A percentile compares a stretch with the other conserved stretches of the same genome.
phyloP scores from a whole-genome alignment of 2,329 filamentous ascomycete species.

The Colletotrichum tropicicola region DNA sequence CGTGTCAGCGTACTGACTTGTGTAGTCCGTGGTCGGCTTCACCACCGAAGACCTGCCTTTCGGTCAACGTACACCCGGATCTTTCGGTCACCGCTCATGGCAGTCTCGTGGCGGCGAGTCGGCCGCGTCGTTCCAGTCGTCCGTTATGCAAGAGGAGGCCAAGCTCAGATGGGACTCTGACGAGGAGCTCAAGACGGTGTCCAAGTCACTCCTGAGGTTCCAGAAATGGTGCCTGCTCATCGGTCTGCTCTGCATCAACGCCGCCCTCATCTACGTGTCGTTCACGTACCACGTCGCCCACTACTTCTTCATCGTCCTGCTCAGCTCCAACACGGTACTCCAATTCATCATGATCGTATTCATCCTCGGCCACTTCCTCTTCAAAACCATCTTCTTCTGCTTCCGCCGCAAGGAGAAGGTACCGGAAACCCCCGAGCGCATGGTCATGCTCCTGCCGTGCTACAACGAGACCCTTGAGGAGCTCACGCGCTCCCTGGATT shows the following conservation, averaged over 20 bases:
- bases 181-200: conserved; percentile 47
- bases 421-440: conserved; percentile 46
- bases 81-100: conserved; percentile 40
- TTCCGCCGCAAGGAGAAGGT: conserved; percentile 40
- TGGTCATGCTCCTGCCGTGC: conserved; percentile 57
- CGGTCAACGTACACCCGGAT: conserved; percentile 42
- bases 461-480: conserved; percentile 59
- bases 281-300: conserved; percentile 49
- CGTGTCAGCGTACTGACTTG: not conserved
- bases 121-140: conserved; percentile 45
- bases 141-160: conserved; percentile 47
- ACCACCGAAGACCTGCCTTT: conserved; percentile 37
- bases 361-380: conserved; percentile 43
- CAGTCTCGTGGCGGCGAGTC: conserved; percentile 43
- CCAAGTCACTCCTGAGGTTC: conserved; percentile 44
- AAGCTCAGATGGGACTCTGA: conserved; percentile 50
- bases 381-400: conserved; percentile 40
- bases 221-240: conserved; percentile 50
- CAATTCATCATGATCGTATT: conserved; percentile 52
- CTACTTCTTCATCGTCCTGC: conserved; percentile 53
- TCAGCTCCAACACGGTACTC: conserved; percentile 55
- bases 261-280: conserved; percentile 45
- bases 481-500: conserved; percentile 53
- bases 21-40: conserved; percentile 45
- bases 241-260: conserved; percentile 45